Percentiles rank a stretch among this genome's conserved stretches.
These are phyloP conservation scores for Neonectria sp. DNA, from an alignment of 2,329 filamentous ascomycete species.

Conservation along the genomic window DNA sequence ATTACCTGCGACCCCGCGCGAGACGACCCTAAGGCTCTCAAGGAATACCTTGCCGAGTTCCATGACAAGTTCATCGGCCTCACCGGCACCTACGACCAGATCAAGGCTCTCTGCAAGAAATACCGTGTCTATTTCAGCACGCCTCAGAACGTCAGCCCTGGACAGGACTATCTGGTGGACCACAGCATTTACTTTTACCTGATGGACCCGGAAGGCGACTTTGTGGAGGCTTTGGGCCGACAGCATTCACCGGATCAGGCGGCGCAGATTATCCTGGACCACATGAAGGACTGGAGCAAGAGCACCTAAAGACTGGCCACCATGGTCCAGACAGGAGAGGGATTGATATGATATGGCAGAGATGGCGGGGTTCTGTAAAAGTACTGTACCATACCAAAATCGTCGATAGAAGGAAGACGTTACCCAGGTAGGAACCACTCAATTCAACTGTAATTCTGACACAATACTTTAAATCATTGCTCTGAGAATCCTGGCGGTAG, in stretches of 20 bases:
- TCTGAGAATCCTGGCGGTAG: neutral
- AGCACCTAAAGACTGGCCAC: conserved; percentile 30
- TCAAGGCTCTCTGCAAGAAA: conserved; percentile 94
- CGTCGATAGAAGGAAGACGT: conserved; percentile 44
- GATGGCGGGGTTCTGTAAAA: conserved; percentile 43
- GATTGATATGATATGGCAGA: conserved; percentile 37
- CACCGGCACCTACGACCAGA: conserved; percentile 93
- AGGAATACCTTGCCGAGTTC: conserved; percentile 91
- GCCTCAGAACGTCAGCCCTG: conserved; percentile 87
- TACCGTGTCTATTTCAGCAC: conserved; percentile 99
- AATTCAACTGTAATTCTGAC: conserved; percentile 45
- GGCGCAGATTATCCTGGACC: conserved; percentile 85
- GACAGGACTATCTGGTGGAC: conserved; percentile 97
- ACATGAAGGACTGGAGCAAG: conserved; percentile 77
- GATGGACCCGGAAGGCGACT: conserved; percentile 98
- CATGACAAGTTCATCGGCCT: conserved; percentile 88
- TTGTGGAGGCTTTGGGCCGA: conserved; percentile 95
- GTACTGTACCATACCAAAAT: conserved; percentile 43
- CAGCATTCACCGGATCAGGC: conserved; percentile 94
- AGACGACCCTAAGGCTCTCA: conserved; percentile 88
- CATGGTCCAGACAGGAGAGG: conserved; percentile 14
- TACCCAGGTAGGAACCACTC: conserved; percentile 46
- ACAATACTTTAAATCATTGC: neutral
- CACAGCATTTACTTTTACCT: conserved; percentile 99
- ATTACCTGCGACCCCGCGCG: conserved; percentile 96